phyloP scores from a whole-genome alignment of 805 yeast genomes.

The Huiozyma naganishii region DNA sequence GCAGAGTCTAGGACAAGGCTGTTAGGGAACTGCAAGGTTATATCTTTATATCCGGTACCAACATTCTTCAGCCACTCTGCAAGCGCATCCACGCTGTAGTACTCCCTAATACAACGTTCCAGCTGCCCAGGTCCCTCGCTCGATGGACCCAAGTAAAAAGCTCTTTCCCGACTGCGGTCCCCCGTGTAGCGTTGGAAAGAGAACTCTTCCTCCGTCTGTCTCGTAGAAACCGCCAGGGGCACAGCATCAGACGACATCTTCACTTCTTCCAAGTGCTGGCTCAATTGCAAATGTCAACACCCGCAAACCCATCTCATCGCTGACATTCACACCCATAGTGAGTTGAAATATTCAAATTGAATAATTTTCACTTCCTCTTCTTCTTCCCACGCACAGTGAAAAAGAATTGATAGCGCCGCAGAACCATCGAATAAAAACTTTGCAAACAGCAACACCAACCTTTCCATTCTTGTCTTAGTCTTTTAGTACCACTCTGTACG shows the following conservation, averaged over 20 bases:
- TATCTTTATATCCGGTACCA: slow-evolving; percentile 31
- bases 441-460: too few species aligned
- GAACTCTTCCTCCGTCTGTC: slow-evolving; percentile 52
- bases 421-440: too few species aligned
- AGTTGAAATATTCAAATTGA: slow-evolving; percentile 44
- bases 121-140: slow-evolving; percentile 20
- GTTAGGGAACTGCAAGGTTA: slow-evolving; percentile 91
- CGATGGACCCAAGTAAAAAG: slow-evolving; percentile 22
- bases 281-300: too few species aligned
- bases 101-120: slow-evolving; percentile 31
- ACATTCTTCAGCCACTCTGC: slow-evolving; percentile 30
- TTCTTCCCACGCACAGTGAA: too few species aligned
- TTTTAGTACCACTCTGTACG: too few species aligned
- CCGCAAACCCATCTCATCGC: too few species aligned
- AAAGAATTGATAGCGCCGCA: too few species aligned
- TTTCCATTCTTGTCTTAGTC: too few species aligned
- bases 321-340: too few species aligned
- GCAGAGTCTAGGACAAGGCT: slow-evolving; percentile 66
- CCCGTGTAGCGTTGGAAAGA: slow-evolving; percentile 35
- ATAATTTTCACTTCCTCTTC: too few species aligned
- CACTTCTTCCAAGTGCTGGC: too few species aligned
- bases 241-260: slow-evolving; percentile 10
- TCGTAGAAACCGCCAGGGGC: slow-evolving; percentile 69
- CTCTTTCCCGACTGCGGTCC: slow-evolving; percentile 13
- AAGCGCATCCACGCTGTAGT: slow-evolving; percentile 46